A percentile compares a stretch with the other conserved stretches of the same genome.
These are phyloP conservation scores for Holtermanniella nyarrowii DNA, from an alignment of 768 basidiomycete genomes.

Conservation along the genomic window DNA sequence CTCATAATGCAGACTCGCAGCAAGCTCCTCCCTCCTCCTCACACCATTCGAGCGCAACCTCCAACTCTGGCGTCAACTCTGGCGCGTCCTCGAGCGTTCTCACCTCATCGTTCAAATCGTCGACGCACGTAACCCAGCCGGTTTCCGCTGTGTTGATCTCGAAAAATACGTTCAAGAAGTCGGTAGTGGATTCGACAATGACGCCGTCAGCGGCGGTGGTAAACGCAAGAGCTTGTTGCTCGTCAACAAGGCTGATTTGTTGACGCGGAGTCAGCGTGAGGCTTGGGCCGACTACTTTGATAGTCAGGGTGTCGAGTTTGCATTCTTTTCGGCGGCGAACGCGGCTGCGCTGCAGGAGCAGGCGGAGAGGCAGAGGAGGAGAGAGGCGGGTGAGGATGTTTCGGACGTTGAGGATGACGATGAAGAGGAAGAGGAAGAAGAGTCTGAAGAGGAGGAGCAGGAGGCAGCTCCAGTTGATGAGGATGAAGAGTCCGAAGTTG, in stretches of 20 bases:
- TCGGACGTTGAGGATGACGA: conserved; percentile 58
- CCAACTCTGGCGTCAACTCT: conserved; percentile 96
- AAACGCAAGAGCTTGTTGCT: conserved; percentile 65
- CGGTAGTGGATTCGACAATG: conserved; percentile 36
- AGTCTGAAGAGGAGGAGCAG: conserved; percentile 45
- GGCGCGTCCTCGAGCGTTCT: conserved; percentile 93
- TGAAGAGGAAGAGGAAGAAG: conserved; percentile 51
- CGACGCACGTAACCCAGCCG: conserved; percentile 87
- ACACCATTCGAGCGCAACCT: conserved; percentile 97
- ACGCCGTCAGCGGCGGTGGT: conserved; percentile 69
- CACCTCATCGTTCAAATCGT: conserved; percentile 96
- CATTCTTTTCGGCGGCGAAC: conserved; percentile 91
- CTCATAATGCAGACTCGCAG: conserved; percentile 58
- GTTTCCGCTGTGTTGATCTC: conserved; percentile 87
- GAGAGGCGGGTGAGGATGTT: conserved; percentile 48
- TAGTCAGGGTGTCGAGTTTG: conserved; percentile 47
- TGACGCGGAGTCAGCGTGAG: conserved; percentile 70
- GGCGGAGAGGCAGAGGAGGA: conserved; percentile 43
- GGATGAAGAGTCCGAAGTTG: conserved; percentile 12
- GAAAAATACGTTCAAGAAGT: conserved; percentile 72
- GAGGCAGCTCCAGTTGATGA: conserved; percentile 31
- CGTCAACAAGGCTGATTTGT: conserved; percentile 90
- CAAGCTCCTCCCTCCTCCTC: conserved; percentile 70
- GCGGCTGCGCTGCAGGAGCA: conserved; percentile 72
- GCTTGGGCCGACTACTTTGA: conserved; percentile 69